Percentiles rank a stretch among this genome's conserved stretches.
Evolutionary conservation across 2,329 filamentous ascomycete species (phyloP).

Genomic region (Colletotrichum caudatum): DNA sequence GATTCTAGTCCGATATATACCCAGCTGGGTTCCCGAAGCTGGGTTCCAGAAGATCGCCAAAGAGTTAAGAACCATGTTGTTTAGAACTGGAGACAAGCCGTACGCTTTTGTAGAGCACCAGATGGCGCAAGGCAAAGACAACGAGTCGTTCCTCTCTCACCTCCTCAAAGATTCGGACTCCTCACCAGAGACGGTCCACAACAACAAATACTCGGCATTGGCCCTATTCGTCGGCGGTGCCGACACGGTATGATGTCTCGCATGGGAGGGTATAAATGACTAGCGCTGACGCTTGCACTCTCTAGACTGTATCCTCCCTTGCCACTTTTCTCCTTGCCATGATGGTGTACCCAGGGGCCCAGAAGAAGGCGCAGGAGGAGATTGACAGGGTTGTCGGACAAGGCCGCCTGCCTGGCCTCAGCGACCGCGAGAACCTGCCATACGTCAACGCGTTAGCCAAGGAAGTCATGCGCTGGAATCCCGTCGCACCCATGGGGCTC

Average conservation of each 20-base stretch:
- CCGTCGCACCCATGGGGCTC: conserved; percentile 60
- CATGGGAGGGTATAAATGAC: not conserved
- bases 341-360: conserved; percentile 59
- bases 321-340: conserved; percentile 61
- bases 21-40: conserved; percentile 40
- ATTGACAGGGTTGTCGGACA: conserved; percentile 64
- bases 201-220: conserved; percentile 33
- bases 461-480: conserved; percentile 68
- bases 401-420: conserved; percentile 59
- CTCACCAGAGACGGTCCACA: conserved; percentile 6
- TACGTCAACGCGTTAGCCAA: conserved; percentile 67
- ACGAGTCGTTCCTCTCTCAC: conserved; percentile 29
- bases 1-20: conserved; percentile 45
- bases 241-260: conserved; percentile 37
- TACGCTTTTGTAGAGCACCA: conserved; percentile 46
- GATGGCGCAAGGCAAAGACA: conserved; percentile 29
- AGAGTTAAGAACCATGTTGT: conserved; percentile 30
- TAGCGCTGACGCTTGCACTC: not conserved
- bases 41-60: conserved; percentile 37
- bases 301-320: conserved; percentile 50
- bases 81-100: conserved; percentile 30
- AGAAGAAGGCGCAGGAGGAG: conserved; percentile 61
- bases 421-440: conserved; percentile 61
- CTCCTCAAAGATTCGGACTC: conserved; percentile 14
- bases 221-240: conserved; percentile 40